Conservation (phyloP, 108 stramenopile species). For the Cyclostephanos invisitatus region DNA sequence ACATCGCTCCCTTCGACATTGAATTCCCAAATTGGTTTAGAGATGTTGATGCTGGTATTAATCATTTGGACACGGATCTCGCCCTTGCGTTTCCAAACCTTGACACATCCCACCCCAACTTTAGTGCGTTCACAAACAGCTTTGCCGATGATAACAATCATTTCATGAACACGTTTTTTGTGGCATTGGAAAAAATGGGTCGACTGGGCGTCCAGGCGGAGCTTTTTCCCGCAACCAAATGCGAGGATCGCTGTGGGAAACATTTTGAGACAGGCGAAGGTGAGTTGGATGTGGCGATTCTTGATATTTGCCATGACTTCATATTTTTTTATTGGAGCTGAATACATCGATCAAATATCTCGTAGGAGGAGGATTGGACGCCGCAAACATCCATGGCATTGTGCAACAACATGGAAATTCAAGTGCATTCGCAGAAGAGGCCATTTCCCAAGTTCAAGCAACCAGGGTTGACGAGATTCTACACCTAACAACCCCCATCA, state of each 20-base stretch:
- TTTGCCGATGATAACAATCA: constrained; percentile 4
- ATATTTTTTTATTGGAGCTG: not conserved
- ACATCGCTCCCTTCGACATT: constrained; percentile 1
- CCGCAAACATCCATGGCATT: not conserved
- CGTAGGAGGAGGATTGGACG: not conserved
- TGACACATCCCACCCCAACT: constrained; percentile 10
- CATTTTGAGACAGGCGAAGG: not conserved
- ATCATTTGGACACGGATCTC: constrained; percentile 21
- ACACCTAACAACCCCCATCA: not conserved
- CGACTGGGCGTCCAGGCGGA: constrained; percentile 11
- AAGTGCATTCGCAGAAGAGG: not conserved
- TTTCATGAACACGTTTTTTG: constrained; percentile 13
- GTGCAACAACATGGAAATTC: not conserved
- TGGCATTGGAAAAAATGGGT: constrained; percentile 22
- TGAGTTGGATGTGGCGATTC: not conserved
- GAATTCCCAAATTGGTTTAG: constrained; percentile 21
- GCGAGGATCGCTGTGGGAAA: not conserved
- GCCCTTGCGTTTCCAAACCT: constrained; percentile 12
- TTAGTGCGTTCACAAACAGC: not conserved
- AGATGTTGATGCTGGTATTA: not conserved
- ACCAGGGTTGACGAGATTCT: not conserved
- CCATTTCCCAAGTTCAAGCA: not conserved
- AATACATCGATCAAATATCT: not conserved
- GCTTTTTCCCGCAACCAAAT: constrained; percentile 4
- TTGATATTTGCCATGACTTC: not conserved